Evolutionary conservation across 2,329 filamentous ascomycete species (phyloP).

Genomic region (Penicillium sp.): DNA sequence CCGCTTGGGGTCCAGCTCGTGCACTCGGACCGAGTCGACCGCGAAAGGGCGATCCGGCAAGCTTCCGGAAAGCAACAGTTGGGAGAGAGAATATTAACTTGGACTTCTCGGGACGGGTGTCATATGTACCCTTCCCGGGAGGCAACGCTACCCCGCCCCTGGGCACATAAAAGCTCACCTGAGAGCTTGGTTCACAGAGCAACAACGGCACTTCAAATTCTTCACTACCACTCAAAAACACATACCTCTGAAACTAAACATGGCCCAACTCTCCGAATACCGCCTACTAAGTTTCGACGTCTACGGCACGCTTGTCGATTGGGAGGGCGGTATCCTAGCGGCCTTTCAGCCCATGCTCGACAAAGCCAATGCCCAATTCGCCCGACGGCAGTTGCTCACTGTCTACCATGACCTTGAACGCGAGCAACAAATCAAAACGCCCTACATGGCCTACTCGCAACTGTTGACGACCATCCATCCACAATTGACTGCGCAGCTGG

Average conservation of each 20-base stretch:
- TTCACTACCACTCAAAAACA: too few species aligned
- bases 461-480: conserved; percentile 58
- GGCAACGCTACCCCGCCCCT: too few species aligned
- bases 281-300: conserved; percentile 73
- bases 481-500: conserved; percentile 26
- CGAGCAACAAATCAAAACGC: conserved; percentile 58
- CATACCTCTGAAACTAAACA: conserved; percentile 16
- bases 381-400: conserved; percentile 29
- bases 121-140: too few species aligned
- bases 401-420: conserved; percentile 43
- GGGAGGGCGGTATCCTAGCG: conserved; percentile 67
- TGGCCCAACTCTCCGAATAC: conserved; percentile 42
- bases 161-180: too few species aligned
- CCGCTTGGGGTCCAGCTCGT: too few species aligned
- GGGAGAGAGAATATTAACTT: too few species aligned
- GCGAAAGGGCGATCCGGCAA: too few species aligned
- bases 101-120: too few species aligned
- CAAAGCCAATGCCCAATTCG: conserved; percentile 36
- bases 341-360: conserved; percentile 54
- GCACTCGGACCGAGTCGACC: too few species aligned
- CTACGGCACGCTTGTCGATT: conserved; percentile 80
- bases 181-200: too few species aligned
- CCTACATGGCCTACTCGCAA: conserved; percentile 63
- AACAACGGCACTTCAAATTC: too few species aligned
- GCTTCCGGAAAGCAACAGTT: too few species aligned